These are phyloP conservation scores for Paralagenidium karlingii DNA, from an alignment of 352 stramenopile genomes.

Conservation along the genomic window DNA sequence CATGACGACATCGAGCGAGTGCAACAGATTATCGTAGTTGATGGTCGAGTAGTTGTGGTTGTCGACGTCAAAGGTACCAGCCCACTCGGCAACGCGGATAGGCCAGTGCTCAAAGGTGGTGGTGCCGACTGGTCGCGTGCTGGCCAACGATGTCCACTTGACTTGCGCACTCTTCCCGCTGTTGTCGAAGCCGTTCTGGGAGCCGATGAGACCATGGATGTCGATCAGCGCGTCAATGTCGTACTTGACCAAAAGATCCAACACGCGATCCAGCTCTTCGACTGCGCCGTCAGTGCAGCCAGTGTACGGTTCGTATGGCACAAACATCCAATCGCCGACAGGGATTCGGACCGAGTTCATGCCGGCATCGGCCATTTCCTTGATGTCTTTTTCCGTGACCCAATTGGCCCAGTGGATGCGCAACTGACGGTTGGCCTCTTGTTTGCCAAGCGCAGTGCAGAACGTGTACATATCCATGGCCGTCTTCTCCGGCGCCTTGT, in stretches of 20 bases:
- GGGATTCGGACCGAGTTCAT: constrained; percentile 82
- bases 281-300: constrained; percentile 88
- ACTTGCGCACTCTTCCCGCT: constrained; percentile 78
- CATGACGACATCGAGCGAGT: constrained; percentile 84
- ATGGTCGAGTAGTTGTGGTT: constrained; percentile 83
- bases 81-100: constrained; percentile 83
- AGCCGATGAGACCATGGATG: constrained; percentile 87
- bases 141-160: constrained; percentile 79
- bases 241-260: constrained; percentile 79
- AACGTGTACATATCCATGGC: constrained; percentile 92
- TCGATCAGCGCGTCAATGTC: constrained; percentile 86
- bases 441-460: constrained; percentile 64
- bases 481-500: constrained; percentile 68
- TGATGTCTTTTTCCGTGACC: constrained; percentile 89
- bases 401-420: constrained; percentile 88
- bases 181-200: constrained; percentile 95
- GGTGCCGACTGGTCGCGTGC: constrained; percentile 57
- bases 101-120: constrained; percentile 90
- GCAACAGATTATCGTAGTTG: constrained; percentile 87
- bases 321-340: constrained; percentile 93
- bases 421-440: constrained; percentile 91
- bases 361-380: constrained; percentile 61
- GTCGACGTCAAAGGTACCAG: constrained; percentile 79
- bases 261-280: constrained; percentile 82
- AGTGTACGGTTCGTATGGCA: constrained; percentile 87